These are phyloP conservation scores for Westerdykella sp. DNA, from an alignment of 2,329 filamentous ascomycete species.

Conservation along the genomic window DNA sequence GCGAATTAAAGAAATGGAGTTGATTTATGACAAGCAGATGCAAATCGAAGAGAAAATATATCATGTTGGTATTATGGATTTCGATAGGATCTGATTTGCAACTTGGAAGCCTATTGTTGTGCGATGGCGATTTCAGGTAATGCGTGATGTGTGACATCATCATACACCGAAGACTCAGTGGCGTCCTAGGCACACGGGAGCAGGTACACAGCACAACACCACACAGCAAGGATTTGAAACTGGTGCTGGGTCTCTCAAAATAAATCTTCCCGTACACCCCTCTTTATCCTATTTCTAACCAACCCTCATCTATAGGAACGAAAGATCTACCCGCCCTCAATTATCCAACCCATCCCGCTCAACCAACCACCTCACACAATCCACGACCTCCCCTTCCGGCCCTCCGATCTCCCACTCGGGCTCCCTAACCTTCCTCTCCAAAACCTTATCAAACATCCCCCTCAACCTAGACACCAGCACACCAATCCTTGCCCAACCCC, in stretches of 20 bases:
- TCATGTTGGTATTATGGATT: too few relatives aligned
- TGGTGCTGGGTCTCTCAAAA: background rate
- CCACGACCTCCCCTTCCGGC: conserved; percentile 59
- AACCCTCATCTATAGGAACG: background rate
- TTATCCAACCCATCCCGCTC: conserved; percentile 81
- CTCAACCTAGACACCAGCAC: conserved; percentile 79
- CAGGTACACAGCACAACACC: background rate
- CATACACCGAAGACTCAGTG: background rate
- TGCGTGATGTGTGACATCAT: conserved; percentile 3
- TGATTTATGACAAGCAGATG: too few relatives aligned
- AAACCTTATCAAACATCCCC: conserved; percentile 77
- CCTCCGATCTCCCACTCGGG: conserved; percentile 53
- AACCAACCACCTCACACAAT: conserved; percentile 70
- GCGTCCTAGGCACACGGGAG: background rate
- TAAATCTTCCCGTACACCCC: background rate
- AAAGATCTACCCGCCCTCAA: conserved; percentile 7
- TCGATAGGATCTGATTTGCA: too few relatives aligned
- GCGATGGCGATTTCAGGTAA: background rate
- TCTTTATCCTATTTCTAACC: background rate
- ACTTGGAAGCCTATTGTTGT: too few relatives aligned
- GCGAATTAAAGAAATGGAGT: too few relatives aligned
- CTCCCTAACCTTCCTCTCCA: conserved; percentile 74
- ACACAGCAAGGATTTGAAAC: background rate
- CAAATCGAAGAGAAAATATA: too few relatives aligned
- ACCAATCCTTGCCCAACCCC: conserved; percentile 92